Conservation (phyloP, 2,329 filamentous ascomycete species). For the Aspergillus niger region DNA sequence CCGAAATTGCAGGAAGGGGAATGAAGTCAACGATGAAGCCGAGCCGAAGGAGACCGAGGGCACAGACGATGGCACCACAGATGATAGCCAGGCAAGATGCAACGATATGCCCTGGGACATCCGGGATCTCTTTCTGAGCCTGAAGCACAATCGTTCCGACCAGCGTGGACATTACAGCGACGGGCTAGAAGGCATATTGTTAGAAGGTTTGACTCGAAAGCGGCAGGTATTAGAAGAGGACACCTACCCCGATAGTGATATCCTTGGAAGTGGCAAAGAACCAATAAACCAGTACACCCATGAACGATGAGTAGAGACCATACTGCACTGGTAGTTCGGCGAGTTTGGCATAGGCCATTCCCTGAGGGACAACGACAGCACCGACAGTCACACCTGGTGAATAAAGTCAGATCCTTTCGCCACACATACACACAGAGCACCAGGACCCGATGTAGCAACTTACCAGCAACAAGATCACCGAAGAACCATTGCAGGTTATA, state of each 20-base stretch:
- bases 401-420: background rate
- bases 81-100: constrained; percentile 79
- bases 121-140: constrained; percentile 58
- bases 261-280: constrained; percentile 98
- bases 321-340: constrained; percentile 79
- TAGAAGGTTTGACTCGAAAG: constrained; percentile 4
- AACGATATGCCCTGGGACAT: constrained; percentile 63
- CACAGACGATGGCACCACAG: constrained; percentile 72
- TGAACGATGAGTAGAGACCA: constrained; percentile 92
- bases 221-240: background rate
- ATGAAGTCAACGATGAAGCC: constrained; percentile 95
- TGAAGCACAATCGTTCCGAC: constrained; percentile 77
- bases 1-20: constrained; percentile 82
- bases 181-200: constrained; percentile 60
- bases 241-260: constrained; percentile 86
- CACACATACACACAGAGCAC: background rate
- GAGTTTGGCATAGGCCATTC: constrained; percentile 90
- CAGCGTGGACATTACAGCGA: constrained; percentile 92
- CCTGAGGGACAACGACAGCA: constrained; percentile 86
- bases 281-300: constrained; percentile 94
- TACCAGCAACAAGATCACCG: constrained; percentile 87
- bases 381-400: constrained; percentile 67
- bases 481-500: constrained; percentile 90
- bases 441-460: constrained; percentile 26
- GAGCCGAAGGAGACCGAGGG: constrained; percentile 74